Evolutionary conservation across 306 rosid genomes (phyloP).

Genomic region (cucumber (Cucumis sativus)): DNA sequence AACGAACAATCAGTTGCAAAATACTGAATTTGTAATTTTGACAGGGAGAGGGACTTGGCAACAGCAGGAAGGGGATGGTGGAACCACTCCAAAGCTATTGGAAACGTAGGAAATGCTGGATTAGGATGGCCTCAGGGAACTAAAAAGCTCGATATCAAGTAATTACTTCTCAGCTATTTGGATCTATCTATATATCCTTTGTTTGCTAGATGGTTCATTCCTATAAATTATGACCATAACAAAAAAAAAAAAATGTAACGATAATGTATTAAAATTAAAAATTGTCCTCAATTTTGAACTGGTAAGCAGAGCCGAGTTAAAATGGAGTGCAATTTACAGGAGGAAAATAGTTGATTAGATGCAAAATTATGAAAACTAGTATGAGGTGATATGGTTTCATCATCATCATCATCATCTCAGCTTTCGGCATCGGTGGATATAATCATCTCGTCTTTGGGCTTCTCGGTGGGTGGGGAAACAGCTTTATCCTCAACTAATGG

Average conservation of each 20-base stretch:
- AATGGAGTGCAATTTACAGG: background rate
- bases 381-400: too few species aligned
- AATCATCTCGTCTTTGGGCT: conserved; percentile 15
- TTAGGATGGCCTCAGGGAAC: conserved; percentile 55
- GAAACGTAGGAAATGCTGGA: conserved; percentile 67
- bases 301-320: background rate
- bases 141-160: background rate
- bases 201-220: too few species aligned
- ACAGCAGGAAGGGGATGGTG: conserved; percentile 47
- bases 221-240: too few species aligned
- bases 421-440: conserved; percentile 22
- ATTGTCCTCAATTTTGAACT: background rate
- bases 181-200: too few species aligned
- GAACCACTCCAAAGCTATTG: conserved; percentile 61
- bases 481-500: conserved; percentile 18
- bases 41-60: conserved; percentile 88
- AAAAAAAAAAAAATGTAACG: background rate
- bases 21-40: background rate
- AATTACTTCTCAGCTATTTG: background rate
- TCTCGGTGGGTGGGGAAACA: conserved; percentile 18
- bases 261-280: background rate
- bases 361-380: conserved; percentile 3
- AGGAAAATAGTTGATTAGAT: conserved; percentile 1
- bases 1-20: too few species aligned
- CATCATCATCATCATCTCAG: conserved; percentile 10